Percentiles rank a stretch among this genome's conserved stretches.
Conservation (phyloP, 192 early-diverging fungal genomes). For the Podila epigama region DNA sequence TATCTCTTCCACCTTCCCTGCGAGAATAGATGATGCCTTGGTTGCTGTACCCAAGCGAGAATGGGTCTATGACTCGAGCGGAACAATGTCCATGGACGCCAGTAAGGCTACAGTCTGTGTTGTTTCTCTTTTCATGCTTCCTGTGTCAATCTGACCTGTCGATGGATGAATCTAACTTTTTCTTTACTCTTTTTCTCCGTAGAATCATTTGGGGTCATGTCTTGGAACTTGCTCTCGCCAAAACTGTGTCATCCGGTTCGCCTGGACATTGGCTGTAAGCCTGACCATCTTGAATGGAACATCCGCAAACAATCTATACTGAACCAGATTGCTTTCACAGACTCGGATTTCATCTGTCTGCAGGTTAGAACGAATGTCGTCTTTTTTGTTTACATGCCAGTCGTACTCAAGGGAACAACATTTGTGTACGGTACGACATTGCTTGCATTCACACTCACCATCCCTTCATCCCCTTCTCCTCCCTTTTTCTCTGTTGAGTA, state of each 20-base stretch:
- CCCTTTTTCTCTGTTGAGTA: not conserved
- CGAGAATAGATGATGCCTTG: conserved; percentile 23
- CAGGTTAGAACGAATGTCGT: conserved; percentile 18
- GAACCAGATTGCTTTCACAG: conserved; percentile 44
- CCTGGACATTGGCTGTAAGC: conserved; percentile 31
- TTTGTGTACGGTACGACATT: no score
- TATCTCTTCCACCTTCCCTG: not conserved
- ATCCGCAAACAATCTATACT: conserved; percentile 39
- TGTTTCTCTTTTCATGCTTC: not conserved
- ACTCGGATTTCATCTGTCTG: conserved; percentile 39
- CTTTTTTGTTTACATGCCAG: not conserved
- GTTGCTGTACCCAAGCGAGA: conserved; percentile 36
- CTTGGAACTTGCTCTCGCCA: conserved; percentile 47
- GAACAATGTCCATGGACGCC: conserved; percentile 41
- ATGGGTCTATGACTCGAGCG: conserved; percentile 34
- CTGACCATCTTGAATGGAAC: conserved; percentile 32
- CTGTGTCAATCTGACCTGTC: not conserved
- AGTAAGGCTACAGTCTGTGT: conserved; percentile 11
- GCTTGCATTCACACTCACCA: not conserved
- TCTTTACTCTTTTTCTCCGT: not conserved
- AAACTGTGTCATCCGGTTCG: conserved; percentile 29
- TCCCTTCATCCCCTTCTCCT: not conserved
- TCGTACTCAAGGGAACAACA: no score
- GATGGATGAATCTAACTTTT: no score
- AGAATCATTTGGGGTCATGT: conserved; percentile 45